Evolutionary conservation across 2,329 filamentous ascomycete genomes (phyloP), one percentile per base, ranked within the genome.

Genomic region (Alternaria infectoria): DNA sequence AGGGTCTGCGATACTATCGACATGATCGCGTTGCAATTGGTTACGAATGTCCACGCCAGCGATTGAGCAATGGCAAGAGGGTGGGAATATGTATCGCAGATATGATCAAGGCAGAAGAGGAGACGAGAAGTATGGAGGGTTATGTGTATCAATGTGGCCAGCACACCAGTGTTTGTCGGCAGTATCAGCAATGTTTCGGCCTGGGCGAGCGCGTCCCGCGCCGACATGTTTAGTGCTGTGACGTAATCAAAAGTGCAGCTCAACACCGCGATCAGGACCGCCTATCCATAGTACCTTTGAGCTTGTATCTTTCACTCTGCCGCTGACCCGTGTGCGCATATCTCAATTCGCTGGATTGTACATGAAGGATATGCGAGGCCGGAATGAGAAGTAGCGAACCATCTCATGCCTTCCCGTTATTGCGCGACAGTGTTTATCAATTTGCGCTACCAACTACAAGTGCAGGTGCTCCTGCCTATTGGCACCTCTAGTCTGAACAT

Each of bases 1-100:
- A 90, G 64, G 49, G 78, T 80, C 55, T 80, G 78, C 40, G 74
- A 76, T 68, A 78, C 59, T 59, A 79, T 72, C 56, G 74, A 72
- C 75, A 79, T 79, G 64, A 47, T 66, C 59, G 26, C 15, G 54
- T 45, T 40, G 30, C 44, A 28, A 58, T 47, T 15, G 25, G 57
- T 40, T 54, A 40, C 19, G 45, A 28, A 55, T 28, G 19, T 25
- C 12, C 17, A 32, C 25, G 17, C 26, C n/a, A 7, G n/a, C n/a
- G 28, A 32, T 44, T 23, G 21, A 4, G 8, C 12, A 4, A 40
- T 21, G 3, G 32, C 5, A 13, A 11, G 19, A 26, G 30, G 12
- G 17, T 44, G 32, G 21, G 11, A 21, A 36, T 8, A 9, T 9
- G 15, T 46, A 43, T 11, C 21, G 46, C 19, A 47, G 19, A 12